A percentile compares a stretch with the other conserved stretches of the same genome.
These are phyloP conservation scores for Aspergillus sp. DNA, from an alignment of 2,329 filamentous ascomycete species.

Conservation along the genomic window DNA sequence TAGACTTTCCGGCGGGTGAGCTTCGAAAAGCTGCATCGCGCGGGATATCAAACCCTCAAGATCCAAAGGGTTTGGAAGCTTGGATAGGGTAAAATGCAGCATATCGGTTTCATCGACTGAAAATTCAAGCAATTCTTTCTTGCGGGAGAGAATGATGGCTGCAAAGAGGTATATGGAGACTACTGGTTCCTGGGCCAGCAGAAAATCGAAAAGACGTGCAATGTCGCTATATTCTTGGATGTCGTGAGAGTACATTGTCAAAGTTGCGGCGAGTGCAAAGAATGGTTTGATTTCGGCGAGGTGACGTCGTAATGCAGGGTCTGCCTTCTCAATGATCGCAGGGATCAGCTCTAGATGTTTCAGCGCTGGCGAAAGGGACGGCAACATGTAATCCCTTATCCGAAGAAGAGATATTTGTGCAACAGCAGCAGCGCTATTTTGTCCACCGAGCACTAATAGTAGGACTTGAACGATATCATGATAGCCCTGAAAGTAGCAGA, in stretches of 20 bases:
- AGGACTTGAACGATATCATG: conserved; percentile 98
- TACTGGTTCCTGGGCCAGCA: conserved; percentile 83
- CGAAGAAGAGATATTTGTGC: conserved; percentile 83
- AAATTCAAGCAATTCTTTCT: conserved; percentile 83
- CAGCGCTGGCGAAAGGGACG: conserved; percentile 76
- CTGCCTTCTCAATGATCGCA: conserved; percentile 72
- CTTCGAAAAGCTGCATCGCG: conserved; percentile 64
- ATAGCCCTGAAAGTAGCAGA: conserved; percentile 97
- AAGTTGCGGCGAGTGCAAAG: conserved; percentile 87
- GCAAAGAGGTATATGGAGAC: conserved; percentile 92
- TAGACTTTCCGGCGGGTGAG: conserved; percentile 72
- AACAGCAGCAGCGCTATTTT: conserved; percentile 63
- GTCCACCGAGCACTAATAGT: conserved; percentile 74
- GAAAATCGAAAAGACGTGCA: conserved; percentile 85
- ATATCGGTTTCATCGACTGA: conserved; percentile 84
- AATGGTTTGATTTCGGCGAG: conserved; percentile 80
- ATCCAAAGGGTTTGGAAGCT: conserved; percentile 78
- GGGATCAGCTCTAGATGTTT: conserved; percentile 86
- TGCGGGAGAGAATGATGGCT: conserved; percentile 78
- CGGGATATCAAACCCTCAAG: conserved; percentile 73
- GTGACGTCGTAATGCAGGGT: conserved; percentile 72
- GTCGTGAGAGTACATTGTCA: conserved; percentile 96
- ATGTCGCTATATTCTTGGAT: conserved; percentile 89
- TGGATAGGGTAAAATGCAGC: conserved; percentile 83
- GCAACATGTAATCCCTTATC: conserved; percentile 97